Evolutionary conservation across 129 eudicot genomes (phyloP).

Genomic region (Tagetes patula): DNA sequence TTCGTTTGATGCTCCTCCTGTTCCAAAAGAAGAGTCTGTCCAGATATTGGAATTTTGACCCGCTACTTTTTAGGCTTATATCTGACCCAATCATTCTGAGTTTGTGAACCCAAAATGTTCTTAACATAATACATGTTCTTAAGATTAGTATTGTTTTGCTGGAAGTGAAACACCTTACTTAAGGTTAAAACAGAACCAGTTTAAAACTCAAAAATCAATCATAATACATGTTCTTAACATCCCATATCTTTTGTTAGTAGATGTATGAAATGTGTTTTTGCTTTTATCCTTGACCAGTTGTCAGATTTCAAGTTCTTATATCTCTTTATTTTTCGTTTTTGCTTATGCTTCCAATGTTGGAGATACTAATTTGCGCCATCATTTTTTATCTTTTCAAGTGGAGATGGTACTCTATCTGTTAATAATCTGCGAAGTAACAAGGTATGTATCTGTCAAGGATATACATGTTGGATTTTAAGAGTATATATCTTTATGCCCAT

Average conservation of each 20-base stretch:
- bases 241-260: not conserved
- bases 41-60: not conserved
- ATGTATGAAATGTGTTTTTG: not conserved
- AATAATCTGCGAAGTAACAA: constrained; percentile 90
- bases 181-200: not conserved
- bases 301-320: not conserved
- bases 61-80: not conserved
- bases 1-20: not conserved
- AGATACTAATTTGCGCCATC: constrained; percentile 8
- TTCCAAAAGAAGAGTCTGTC: not conserved
- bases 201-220: not conserved
- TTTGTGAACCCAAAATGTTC: constrained; percentile 3
- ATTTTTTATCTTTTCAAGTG: constrained; percentile 47
- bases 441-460: constrained; percentile 37
- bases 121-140: not conserved
- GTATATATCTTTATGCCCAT: not conserved
- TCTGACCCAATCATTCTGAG: constrained; percentile 1
- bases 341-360: constrained; percentile 3
- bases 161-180: not conserved
- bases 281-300: not conserved
- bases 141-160: not conserved
- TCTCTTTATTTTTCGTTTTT: not conserved
- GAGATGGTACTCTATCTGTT: constrained; percentile 96
- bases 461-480: not conserved
- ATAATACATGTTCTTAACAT: not conserved